These are phyloP conservation scores for Rhizoctonia solani DNA, from an alignment of 1,284 basidiomycete species.

Conservation along the genomic window DNA sequence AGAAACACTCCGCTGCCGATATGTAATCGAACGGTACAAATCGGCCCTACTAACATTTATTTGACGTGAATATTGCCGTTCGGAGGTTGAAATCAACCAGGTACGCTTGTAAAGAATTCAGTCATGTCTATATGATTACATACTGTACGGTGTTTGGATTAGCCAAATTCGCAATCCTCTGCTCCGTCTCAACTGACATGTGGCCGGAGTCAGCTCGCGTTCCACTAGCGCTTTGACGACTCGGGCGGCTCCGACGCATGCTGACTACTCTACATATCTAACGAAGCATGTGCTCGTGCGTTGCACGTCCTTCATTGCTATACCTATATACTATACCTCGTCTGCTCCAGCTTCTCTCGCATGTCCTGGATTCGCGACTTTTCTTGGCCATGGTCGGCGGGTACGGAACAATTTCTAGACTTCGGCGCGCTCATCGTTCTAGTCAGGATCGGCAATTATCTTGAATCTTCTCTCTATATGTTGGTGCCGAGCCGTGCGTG, in stretches of 20 bases:
- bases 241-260: slow-evolving; percentile 9
- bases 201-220: slow-evolving; percentile 6
- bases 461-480: background rate
- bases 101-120: slow-evolving; percentile 8
- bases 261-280: background rate
- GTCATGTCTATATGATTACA: background rate
- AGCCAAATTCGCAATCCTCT: background rate
- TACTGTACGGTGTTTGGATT: background rate
- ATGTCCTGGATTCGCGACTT: no score
- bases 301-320: no score
- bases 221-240: background rate
- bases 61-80: background rate
- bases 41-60: background rate
- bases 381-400: background rate
- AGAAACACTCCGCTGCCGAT: background rate
- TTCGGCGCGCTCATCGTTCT: background rate
- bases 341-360: no score
- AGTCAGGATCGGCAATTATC: background rate
- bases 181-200: slow-evolving; percentile 32
- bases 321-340: no score
- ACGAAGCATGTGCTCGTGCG: background rate
- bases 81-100: slow-evolving; percentile 24
- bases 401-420: background rate
- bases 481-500: background rate
- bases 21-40: background rate